Evolutionary conservation across 2,329 filamentous ascomycete species (phyloP), one percentile per base, ranked within the genome.

Genomic region (Aspergillus sp.): DNA sequence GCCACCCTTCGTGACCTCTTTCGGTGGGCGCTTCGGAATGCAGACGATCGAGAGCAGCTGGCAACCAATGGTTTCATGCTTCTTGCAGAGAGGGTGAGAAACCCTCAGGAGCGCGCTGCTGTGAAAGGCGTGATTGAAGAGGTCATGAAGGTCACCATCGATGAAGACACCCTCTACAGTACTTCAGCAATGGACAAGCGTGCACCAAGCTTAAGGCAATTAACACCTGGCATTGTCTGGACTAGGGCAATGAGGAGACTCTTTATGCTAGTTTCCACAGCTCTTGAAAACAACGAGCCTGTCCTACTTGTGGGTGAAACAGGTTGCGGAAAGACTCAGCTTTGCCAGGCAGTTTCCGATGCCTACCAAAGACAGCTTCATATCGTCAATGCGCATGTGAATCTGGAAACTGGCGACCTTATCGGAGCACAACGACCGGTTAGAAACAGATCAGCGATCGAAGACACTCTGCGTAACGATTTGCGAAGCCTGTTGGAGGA

Each of bases 321-420:
- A 17, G 95, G 95, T 6, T 98, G 93, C 69, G 95, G 96, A 60
- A 99, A 99, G 78, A 99, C 95, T 0, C 97, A 93, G 2, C 90
- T 99, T 6, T 96, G 91, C 65, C 95, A 99, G 72, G 84, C 96
- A 70, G 83, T 98, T 53, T 92, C 95, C 3, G 89, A 96, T 68
- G 89, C 90, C 4, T 83, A 91, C 61, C 80, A 82, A 15, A 91
- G 89, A 67, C 81, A 90, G 62, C 79, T 99, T 40, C 87, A 93
- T 64, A 95, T 93, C 65, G 89, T 99, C 68, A 99, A 99, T 70
- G 95, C 96, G 3, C 96, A 99, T 74, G 93, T 98, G 66, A 99
- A 99, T 64, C 93, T 95, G 0, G 96, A 99, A 73, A 98, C 96
- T 0, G 93, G 95, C 15, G 95, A 99, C 73, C 81, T 99, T 11